Percentiles rank a stretch among this genome's conserved stretches.
Evolutionary conservation across 2,329 filamentous ascomycete species (phyloP).

Genomic region (Ophiostoma populinum): DNA sequence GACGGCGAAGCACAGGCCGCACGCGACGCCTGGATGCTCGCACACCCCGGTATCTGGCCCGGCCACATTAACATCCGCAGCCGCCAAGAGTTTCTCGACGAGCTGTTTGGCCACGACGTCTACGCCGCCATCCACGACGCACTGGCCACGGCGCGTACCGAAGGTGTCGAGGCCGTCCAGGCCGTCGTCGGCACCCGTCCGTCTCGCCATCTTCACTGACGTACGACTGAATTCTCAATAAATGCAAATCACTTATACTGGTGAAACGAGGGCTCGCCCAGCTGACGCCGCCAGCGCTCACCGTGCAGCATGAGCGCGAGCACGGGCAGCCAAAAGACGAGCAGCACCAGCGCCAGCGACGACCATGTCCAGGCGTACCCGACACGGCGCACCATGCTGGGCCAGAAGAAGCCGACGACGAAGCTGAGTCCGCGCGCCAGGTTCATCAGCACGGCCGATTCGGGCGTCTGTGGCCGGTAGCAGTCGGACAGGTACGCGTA

Average conservation of each 20-base stretch:
- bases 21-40: conserved; percentile 8
- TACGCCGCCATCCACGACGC: conserved; percentile 4
- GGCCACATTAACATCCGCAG: conserved; percentile 8
- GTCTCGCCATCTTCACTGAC: conserved; percentile 1
- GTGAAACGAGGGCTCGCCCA: conserved; percentile 8
- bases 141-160: conserved; percentile 1
- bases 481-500: conserved; percentile 10
- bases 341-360: conserved; percentile 7
- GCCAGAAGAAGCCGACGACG: conserved; percentile 9
- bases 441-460: conserved; percentile 10
- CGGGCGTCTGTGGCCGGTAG: conserved; percentile 11
- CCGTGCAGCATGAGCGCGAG: conserved; percentile 7
- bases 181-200: not conserved
- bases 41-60: conserved; percentile 6
- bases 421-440: conserved; percentile 8
- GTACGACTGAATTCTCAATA: too few species aligned
- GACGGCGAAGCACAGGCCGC: conserved; percentile 7
- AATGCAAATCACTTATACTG: too few species aligned
- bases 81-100: conserved; percentile 9
- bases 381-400: conserved; percentile 6
- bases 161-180: not conserved
- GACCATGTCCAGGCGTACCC: conserved; percentile 10
- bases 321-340: conserved; percentile 9
- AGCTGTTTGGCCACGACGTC: conserved; percentile 8
- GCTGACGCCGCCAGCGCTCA: conserved; percentile 6